phyloP scores from a whole-genome alignment of 2,329 filamentous ascomycete species.

The Pleoardoris graminearum region DNA sequence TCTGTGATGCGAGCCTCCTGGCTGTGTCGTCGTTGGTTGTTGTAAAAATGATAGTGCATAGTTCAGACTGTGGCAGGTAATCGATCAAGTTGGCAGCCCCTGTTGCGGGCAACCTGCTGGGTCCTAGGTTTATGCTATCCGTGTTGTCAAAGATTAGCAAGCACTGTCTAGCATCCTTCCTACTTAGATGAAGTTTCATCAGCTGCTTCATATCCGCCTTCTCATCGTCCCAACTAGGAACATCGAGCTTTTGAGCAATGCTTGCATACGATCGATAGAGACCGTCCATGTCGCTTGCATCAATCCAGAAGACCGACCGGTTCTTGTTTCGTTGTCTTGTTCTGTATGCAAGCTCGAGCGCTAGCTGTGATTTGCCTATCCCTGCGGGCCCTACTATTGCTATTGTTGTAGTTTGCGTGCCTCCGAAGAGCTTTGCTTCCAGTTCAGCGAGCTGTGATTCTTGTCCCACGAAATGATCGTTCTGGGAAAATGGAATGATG shows the following conservation, averaged over 20 bases:
- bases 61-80: slow-evolving; percentile 19
- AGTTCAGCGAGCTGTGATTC: slow-evolving; percentile 29
- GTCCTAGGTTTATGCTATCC: slow-evolving; percentile 30
- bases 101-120: slow-evolving; percentile 7
- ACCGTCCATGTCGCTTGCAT: slow-evolving; percentile 44
- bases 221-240: slow-evolving; percentile 24
- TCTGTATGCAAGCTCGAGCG: background rate
- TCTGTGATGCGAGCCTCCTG: slow-evolving; percentile 17
- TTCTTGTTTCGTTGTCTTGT: background rate
- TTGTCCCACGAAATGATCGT: slow-evolving; percentile 30
- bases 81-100: slow-evolving; percentile 19
- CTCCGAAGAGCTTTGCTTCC: slow-evolving; percentile 24
- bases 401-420: background rate
- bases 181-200: slow-evolving; percentile 17
- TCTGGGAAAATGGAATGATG: slow-evolving; percentile 33
- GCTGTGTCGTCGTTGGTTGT: slow-evolving; percentile 19
- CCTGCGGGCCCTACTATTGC: background rate
- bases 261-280: slow-evolving; percentile 45
- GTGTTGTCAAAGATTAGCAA: slow-evolving; percentile 24
- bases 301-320: slow-evolving; percentile 47
- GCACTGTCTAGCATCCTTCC: slow-evolving; percentile 6
- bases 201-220: slow-evolving; percentile 16
- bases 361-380: background rate
- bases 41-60: slow-evolving; percentile 22
- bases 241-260: slow-evolving; percentile 30